These are phyloP conservation scores for Solanum acaule DNA, from an alignment of 257 asterid genomes.

Conservation along the genomic window DNA sequence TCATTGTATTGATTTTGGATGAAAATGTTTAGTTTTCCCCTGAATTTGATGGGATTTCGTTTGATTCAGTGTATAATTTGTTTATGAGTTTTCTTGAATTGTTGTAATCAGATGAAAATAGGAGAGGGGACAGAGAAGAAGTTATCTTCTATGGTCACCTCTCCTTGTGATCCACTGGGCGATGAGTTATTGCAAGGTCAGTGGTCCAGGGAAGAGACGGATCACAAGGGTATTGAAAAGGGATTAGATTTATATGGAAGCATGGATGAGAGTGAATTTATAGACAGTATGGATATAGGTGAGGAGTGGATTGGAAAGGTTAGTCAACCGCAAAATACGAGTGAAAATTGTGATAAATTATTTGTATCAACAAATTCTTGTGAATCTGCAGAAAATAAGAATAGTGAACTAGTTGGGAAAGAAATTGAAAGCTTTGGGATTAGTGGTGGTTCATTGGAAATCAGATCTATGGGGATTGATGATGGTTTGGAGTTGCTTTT, in stretches of 20 bases:
- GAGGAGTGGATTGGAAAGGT: slow-evolving; percentile 6
- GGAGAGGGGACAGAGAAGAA: slow-evolving; percentile 53
- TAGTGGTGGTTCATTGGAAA: not conserved
- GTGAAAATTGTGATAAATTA: not conserved
- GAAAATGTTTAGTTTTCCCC: not conserved
- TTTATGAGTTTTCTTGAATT: not conserved
- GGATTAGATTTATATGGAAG: slow-evolving; percentile 14
- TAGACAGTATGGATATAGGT: slow-evolving; percentile 25
- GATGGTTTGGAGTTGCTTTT: slow-evolving; percentile 4
- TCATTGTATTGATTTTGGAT: not conserved
- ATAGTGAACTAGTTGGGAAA: slow-evolving; percentile 5
- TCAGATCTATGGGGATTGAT: not conserved
- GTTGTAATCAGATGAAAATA: slow-evolving; percentile 33
- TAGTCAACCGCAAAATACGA: slow-evolving; percentile 12
- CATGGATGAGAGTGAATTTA: slow-evolving; percentile 16
- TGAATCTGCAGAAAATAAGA: slow-evolving; percentile 4
- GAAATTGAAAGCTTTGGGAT: not conserved
- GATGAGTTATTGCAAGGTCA: slow-evolving; percentile 25
- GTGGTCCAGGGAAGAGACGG: not conserved
- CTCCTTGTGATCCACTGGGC: slow-evolving; percentile 29
- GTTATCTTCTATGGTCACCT: slow-evolving; percentile 19
- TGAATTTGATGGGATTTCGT: not conserved
- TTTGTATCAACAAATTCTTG: not conserved
- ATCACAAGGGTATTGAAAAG: not conserved
- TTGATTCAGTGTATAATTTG: not conserved